Evolutionary conservation across 2,329 filamentous ascomycete genomes (phyloP).

Genomic region (Xylariaceae sp.): DNA sequence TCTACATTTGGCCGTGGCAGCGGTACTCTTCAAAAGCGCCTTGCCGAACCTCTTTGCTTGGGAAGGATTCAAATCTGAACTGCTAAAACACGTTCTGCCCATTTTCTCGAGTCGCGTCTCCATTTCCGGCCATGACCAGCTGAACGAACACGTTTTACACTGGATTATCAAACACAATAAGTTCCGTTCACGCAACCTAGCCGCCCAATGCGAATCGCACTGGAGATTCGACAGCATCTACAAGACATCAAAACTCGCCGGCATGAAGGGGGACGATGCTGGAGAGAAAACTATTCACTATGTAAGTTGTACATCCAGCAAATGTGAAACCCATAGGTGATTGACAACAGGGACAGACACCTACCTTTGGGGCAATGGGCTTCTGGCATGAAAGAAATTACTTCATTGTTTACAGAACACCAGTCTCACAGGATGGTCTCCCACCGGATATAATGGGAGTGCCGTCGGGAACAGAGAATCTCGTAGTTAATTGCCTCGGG

Average conservation of each 20-base stretch:
- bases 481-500: conserved; percentile 33
- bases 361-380: conserved; percentile 35
- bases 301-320: neutral
- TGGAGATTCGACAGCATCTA: neutral
- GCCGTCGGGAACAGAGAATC: conserved; percentile 16
- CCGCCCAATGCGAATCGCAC: neutral
- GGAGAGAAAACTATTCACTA: neutral
- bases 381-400: conserved; percentile 30
- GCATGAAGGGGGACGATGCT: neutral
- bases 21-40: no score
- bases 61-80: neutral
- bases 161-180: neutral
- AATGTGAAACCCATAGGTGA: neutral
- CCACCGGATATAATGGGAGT: neutral
- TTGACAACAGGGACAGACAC: conserved; percentile 14
- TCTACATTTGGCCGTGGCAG: no score
- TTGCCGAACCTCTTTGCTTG: no score
- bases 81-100: neutral
- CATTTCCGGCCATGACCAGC: neutral
- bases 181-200: neutral
- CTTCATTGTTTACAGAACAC: conserved; percentile 27
- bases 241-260: neutral
- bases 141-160: neutral
- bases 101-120: neutral
- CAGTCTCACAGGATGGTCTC: neutral